phyloP scores from a whole-genome alignment of 2,329 filamentous ascomycete species.

The Madurella mycetomatis region DNA sequence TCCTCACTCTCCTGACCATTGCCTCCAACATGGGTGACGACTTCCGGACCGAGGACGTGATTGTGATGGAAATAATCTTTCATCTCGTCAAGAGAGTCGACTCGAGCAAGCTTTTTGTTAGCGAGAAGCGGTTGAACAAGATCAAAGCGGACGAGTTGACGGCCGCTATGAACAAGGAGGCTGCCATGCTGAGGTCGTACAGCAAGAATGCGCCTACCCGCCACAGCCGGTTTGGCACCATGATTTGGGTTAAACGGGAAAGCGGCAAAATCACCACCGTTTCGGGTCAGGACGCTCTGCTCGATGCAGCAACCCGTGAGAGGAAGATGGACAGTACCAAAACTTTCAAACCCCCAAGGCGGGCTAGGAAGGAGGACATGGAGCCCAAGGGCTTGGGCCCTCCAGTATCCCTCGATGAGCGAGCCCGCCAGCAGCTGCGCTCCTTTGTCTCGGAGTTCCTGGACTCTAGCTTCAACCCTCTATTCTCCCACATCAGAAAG shows the following conservation, averaged over 20 bases:
- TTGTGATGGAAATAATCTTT: constrained; percentile 88
- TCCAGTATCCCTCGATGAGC: constrained; percentile 62
- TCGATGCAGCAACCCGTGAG: constrained; percentile 66
- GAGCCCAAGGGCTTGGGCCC: constrained; percentile 73
- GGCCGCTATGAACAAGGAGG: constrained; percentile 73
- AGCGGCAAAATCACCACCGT: constrained; percentile 80
- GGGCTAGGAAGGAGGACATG: constrained; percentile 56
- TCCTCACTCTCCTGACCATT: constrained; percentile 77
- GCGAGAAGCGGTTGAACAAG: constrained; percentile 64
- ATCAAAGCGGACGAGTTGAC: constrained; percentile 70
- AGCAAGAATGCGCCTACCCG: constrained; percentile 75
- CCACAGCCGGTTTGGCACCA: constrained; percentile 92
- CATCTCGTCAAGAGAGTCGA: constrained; percentile 89
- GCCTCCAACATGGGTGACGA: constrained; percentile 93
- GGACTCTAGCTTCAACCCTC: constrained; percentile 90
- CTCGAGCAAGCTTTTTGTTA: constrained; percentile 78
- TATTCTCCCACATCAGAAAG: constrained; percentile 79
- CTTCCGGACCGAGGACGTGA: constrained; percentile 81
- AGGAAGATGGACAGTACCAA: constrained; percentile 89
- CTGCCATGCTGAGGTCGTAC: constrained; percentile 72
- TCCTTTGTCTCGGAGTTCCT: constrained; percentile 89
- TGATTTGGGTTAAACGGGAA: constrained; percentile 92
- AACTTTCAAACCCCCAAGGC: constrained; percentile 78
- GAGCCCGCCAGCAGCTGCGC: constrained; percentile 72
- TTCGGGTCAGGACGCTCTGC: constrained; percentile 81